Percentiles rank a stretch among this genome's conserved stretches.
Evolutionary conservation across 768 basidiomycete species (phyloP).

Genomic region (Cystobasidium ongulense): DNA sequence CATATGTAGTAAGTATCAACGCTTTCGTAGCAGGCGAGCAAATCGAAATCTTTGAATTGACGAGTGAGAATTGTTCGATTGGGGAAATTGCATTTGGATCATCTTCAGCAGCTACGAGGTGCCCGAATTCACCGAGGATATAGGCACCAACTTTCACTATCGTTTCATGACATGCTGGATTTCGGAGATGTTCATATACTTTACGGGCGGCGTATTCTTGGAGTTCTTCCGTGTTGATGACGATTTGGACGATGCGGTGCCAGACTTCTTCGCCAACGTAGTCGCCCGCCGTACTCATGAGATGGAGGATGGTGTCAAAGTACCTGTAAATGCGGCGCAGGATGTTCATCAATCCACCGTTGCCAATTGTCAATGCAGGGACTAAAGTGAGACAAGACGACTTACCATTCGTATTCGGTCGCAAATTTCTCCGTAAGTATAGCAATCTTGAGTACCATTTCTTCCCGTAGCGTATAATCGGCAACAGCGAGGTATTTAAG

Average conservation of each 20-base stretch:
- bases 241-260: slow-evolving; percentile 94
- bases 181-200: slow-evolving; percentile 76
- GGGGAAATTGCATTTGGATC: slow-evolving; percentile 52
- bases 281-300: slow-evolving; percentile 86
- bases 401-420: slow-evolving; percentile 51
- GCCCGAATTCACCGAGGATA: slow-evolving; percentile 95
- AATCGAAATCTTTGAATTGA: slow-evolving; percentile 72
- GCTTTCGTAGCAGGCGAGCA: slow-evolving; percentile 86
- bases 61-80: slow-evolving; percentile 79
- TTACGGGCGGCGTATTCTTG: slow-evolving; percentile 93
- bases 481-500: slow-evolving; percentile 89
- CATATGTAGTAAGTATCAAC: slow-evolving; percentile 87
- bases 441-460: slow-evolving; percentile 98
- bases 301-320: slow-evolving; percentile 90
- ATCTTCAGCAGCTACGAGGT: slow-evolving; percentile 87
- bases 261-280: slow-evolving; percentile 99
- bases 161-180: slow-evolving; percentile 60
- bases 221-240: slow-evolving; percentile 94
- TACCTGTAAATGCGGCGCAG: slow-evolving; percentile 49
- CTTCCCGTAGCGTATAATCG: slow-evolving; percentile 90
- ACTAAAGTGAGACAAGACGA: not conserved
- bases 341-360: slow-evolving; percentile 74
- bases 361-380: slow-evolving; percentile 50
- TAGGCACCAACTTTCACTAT: slow-evolving; percentile 95
- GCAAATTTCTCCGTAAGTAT: slow-evolving; percentile 99